These are phyloP conservation scores for Pulveroboletus sp. DNA, from an alignment of 768 basidiomycete genomes.

Conservation along the genomic window DNA sequence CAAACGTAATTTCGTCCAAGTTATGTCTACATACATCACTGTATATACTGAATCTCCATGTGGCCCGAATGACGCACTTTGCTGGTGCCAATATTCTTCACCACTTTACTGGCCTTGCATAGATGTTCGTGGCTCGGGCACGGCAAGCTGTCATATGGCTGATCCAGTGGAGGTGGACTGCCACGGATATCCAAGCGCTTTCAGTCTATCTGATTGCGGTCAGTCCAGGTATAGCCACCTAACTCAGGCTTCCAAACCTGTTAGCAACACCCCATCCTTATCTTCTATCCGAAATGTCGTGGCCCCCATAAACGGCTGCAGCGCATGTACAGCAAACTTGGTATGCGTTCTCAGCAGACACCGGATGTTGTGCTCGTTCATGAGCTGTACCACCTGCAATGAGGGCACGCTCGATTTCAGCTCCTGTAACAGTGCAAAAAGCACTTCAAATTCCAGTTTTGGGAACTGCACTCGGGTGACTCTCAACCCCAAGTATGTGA, in stretches of 20 bases:
- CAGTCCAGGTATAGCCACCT: not conserved
- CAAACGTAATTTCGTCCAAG: not conserved
- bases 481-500: conserved; percentile 18
- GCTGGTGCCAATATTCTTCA: not conserved
- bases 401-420: conserved; percentile 13
- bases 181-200: conserved; percentile 2
- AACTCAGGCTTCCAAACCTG: conserved; percentile 11
- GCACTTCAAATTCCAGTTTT: not conserved
- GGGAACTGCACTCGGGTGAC: not conserved
- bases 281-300: conserved; percentile 22
- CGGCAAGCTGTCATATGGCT: not conserved
- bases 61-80: no score
- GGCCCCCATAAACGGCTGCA: conserved; percentile 6
- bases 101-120: not conserved
- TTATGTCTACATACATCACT: not conserved
- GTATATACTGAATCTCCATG: not conserved
- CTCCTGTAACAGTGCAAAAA: conserved; percentile 12
- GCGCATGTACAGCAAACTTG: conserved; percentile 5
- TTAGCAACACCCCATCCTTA: conserved; percentile 13
- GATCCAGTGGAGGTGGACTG: not conserved
- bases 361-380: conserved; percentile 11
- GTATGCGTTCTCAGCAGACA: conserved; percentile 17
- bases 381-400: conserved; percentile 20
- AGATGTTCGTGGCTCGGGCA: not conserved
- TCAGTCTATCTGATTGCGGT: conserved; percentile 15